A percentile compares a stretch with the other conserved stretches of the same genome.
Conservation (phyloP, 768 basidiomycete genomes). For the Amanita phalloides region DNA sequence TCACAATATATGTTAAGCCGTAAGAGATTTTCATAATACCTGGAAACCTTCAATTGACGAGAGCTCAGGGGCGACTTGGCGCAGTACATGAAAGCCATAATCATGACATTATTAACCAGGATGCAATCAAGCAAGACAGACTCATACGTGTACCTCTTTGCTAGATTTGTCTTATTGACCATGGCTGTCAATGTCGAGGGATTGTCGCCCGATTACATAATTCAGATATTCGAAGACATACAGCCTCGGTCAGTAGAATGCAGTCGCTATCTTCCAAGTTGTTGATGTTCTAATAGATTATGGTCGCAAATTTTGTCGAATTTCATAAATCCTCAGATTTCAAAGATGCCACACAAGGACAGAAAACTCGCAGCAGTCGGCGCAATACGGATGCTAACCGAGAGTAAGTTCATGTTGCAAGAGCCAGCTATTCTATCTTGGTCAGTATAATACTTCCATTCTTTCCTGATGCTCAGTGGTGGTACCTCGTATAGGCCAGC, state of each 20-base stretch:
- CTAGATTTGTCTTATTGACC: conserved; percentile 65
- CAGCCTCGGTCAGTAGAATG: conserved; percentile 60
- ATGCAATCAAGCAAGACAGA: conserved; percentile 87
- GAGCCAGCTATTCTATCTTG: conserved; percentile 56
- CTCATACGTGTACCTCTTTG: conserved; percentile 74
- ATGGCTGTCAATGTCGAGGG: conserved; percentile 69
- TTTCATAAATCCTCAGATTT: conserved; percentile 71
- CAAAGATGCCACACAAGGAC: conserved; percentile 74
- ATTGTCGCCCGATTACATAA: conserved; percentile 69
- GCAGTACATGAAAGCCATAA: conserved; percentile 62
- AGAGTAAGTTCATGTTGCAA: conserved; percentile 59
- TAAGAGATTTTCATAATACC: conserved; percentile 29
- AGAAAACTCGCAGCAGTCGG: conserved; percentile 81
- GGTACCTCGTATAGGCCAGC: conserved; percentile 42
- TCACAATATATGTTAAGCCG: conserved; percentile 66
- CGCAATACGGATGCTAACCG: conserved; percentile 65
- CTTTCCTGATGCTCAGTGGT: neutral
- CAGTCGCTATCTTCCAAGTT: neutral
- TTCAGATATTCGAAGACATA: conserved; percentile 70
- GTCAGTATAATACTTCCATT: conserved; percentile 24
- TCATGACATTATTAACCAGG: conserved; percentile 73
- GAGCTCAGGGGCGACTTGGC: conserved; percentile 45
- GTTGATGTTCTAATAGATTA: conserved; percentile 25
- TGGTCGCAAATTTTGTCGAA: conserved; percentile 73
- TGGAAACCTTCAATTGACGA: neutral